Evolutionary conservation across 164 flowering plant species (phyloP), one percentile per base, ranked within the genome.

Genomic region (Umbilicus rupestris): DNA sequence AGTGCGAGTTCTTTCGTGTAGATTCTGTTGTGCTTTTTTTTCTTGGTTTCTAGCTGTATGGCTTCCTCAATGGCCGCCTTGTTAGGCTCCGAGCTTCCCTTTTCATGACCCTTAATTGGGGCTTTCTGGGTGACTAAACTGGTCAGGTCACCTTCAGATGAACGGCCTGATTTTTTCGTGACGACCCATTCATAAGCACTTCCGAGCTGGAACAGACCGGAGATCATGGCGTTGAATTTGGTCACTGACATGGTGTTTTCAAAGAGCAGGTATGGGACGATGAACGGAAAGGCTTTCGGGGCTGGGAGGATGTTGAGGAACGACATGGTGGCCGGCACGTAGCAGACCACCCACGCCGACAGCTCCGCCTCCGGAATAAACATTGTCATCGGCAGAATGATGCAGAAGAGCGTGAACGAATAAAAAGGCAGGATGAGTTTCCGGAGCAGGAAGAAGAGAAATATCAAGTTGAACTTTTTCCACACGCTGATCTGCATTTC

Each of bases 331-430:
- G 59, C 67, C 11, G 78, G 78, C 6, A 72, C 22, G 35, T 72
- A 72, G 49, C 75, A 75, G 19, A 75, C 69, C 0, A 75, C 73
- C 78, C 78, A 75, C 10, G 63, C 5, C 2, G 78, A 75, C 1
- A 75, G 69, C 46, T 75, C 66, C 0, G 78, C 78, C 65, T 75
- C 78, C 0, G 75, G 78, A 46, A 74, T 44, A 35, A 74, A 74
- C 77, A 71, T 74, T 33, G 77, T 65, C 47, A 65, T 57, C 26
- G 77, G 98, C 46, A 93, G 94, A 70, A 93, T 88, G 64, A 93
- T 84, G 75, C 98, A 93, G 74, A 93, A 93, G 24, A 93, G 90
- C 22, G 97, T 93, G 78, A 93, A 93, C 1, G 98, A 93, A 74
- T 93, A 93, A 72, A 93, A 93, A 29, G 98, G 98, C n/a, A 93